Conservation (phyloP, 805 yeast genomes). For the Metschnikowia sp. region DNA sequence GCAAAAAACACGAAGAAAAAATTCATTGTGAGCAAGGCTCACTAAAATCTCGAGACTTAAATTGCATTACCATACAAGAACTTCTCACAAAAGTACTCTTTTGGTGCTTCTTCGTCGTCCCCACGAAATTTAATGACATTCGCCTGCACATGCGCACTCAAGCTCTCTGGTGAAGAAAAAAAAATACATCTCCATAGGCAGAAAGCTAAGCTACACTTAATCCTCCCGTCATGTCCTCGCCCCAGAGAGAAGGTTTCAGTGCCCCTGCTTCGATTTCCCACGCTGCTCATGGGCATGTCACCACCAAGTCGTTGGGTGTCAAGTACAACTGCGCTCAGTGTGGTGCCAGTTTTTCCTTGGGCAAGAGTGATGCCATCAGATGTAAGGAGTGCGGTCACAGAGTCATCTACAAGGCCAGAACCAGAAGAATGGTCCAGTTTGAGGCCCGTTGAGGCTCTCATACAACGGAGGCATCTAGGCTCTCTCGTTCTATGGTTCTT, state of each 20-base stretch:
- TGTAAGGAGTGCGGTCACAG: conserved; percentile 99
- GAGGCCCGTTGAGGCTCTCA: conserved; percentile 33
- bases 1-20: no score
- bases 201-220: not conserved
- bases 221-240: conserved; percentile 34
- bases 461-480: no score
- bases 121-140: no score
- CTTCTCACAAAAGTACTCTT: no score
- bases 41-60: no score
- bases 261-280: conserved; percentile 71
- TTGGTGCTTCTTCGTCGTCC: no score
- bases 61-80: no score
- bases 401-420: conserved; percentile 94
- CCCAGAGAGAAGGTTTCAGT: conserved; percentile 81
- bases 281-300: conserved; percentile 81
- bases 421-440: conserved; percentile 84
- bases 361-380: conserved; percentile 94
- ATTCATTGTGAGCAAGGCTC: no score
- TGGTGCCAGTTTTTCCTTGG: conserved; percentile 81
- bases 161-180: not conserved
- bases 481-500: no score
- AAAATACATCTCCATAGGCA: not conserved
- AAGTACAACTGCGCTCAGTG: conserved; percentile 96
- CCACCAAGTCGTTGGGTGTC: conserved; percentile 67
- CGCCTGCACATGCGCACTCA: no score